Percentiles rank a stretch among this genome's conserved stretches.
Evolutionary conservation across 2,329 filamentous ascomycete genomes (phyloP).

Genomic region (Aspergillus quadrilineatus): DNA sequence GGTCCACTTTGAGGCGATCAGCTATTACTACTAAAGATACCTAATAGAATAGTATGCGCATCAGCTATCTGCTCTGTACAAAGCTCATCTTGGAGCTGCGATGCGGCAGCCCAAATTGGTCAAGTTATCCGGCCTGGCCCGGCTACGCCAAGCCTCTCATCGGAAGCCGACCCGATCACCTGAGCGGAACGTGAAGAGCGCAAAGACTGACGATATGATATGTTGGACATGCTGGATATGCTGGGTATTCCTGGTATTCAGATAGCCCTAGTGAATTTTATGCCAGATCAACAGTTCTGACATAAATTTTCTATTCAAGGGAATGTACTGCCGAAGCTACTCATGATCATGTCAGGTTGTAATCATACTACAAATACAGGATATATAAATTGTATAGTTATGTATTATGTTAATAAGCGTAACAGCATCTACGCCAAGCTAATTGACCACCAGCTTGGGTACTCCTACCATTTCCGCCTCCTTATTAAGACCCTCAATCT

Average conservation of each 20-base stretch:
- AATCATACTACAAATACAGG: no score
- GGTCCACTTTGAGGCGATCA: neutral
- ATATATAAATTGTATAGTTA: neutral
- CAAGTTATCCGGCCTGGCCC: neutral
- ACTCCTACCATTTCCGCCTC: conserved; percentile 49
- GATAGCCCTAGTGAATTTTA: no score
- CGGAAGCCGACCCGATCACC: neutral
- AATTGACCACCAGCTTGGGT: conserved; percentile 5
- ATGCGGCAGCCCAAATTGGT: neutral
- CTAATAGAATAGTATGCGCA: neutral
- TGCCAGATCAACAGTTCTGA: no score
- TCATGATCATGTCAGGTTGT: no score
- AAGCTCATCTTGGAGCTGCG: neutral
- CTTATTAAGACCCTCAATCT: conserved; percentile 51
- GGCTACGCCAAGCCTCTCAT: neutral
- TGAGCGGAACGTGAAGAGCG: neutral
- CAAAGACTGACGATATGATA: neutral
- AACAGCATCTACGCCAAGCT: neutral
- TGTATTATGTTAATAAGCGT: no score
- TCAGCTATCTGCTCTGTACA: neutral
- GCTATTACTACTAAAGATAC: neutral
- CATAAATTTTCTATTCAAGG: no score
- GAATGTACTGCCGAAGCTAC: no score
- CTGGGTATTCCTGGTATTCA: no score
- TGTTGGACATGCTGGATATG: no score